Percentiles rank a stretch among this genome's conserved stretches.
Conservation (phyloP, 345 rosid genomes). For the Cardamine chenopodiifolia region DNA sequence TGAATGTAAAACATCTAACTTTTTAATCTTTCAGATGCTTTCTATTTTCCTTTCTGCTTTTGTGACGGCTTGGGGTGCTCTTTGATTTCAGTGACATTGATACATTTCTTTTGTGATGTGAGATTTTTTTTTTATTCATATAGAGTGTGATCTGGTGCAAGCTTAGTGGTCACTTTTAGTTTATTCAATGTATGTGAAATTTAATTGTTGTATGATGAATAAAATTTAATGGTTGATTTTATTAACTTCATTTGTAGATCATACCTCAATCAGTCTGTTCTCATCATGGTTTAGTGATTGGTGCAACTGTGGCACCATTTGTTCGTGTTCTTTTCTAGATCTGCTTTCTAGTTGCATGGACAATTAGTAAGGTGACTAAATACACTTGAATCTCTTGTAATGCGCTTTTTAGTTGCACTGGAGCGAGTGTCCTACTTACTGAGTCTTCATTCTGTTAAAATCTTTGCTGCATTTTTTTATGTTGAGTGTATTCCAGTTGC, state of each 20-base stretch:
- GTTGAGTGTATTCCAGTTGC: conserved; percentile 49
- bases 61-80: conserved; percentile 79
- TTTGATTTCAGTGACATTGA: conserved; percentile 81
- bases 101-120: conserved; percentile 93
- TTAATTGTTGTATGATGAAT: not conserved
- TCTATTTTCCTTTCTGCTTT: conserved; percentile 80
- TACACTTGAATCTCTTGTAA: not conserved
- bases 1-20: not conserved
- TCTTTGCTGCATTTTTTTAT: not conserved
- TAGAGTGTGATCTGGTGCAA: no score
- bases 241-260: conserved; percentile 49
- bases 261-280: conserved; percentile 92
- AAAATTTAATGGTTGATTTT: not conserved
- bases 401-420: not conserved
- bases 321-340: conserved; percentile 81
- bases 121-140: not conserved
- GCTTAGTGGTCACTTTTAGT: not conserved
- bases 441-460: not conserved
- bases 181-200: not conserved
- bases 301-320: conserved; percentile 70
- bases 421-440: not conserved
- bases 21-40: conserved; percentile 58
- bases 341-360: conserved; percentile 84
- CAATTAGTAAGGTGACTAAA: conserved; percentile 79
- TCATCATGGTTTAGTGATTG: conserved; percentile 83